Percentiles rank a stretch among this genome's conserved stretches.
These are phyloP conservation scores for Fusarium domesticum DNA, from an alignment of 2,329 filamentous ascomycete species.

Conservation along the genomic window DNA sequence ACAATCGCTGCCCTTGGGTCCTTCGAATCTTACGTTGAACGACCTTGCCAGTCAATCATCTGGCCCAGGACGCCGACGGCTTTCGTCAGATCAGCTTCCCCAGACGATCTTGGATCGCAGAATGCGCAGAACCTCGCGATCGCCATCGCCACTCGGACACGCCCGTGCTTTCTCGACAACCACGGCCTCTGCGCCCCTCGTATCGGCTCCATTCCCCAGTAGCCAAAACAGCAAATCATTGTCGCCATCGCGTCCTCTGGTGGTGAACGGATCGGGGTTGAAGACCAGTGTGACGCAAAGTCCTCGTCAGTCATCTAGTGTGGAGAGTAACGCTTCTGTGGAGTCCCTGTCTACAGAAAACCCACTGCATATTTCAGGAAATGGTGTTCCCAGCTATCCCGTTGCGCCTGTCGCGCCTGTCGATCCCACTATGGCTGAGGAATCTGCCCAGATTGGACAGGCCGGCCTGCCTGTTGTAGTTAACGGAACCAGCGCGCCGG, in stretches of 20 bases:
- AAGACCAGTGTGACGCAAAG: constrained; percentile 34
- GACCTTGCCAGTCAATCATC: constrained; percentile 41
- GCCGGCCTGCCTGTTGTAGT: constrained; percentile 32
- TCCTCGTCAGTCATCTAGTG: constrained; percentile 17
- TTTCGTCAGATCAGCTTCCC: constrained; percentile 53
- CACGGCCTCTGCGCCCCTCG: constrained; percentile 39
- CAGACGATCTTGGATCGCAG: constrained; percentile 53
- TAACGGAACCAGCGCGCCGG: constrained; percentile 34
- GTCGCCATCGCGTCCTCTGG: constrained; percentile 43
- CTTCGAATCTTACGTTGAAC: constrained; percentile 45
- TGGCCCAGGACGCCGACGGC: constrained; percentile 41
- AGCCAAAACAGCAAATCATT: constrained; percentile 31
- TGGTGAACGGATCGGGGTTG: constrained; percentile 50
- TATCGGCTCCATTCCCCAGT: constrained; percentile 38
- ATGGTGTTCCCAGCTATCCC: constrained; percentile 9
- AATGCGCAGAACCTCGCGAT: constrained; percentile 53
- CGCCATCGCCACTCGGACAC: constrained; percentile 55
- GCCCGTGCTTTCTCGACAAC: constrained; percentile 43
- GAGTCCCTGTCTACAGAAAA: constrained; percentile 27
- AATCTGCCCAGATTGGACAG: constrained; percentile 17
- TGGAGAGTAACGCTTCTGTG: constrained; percentile 21
- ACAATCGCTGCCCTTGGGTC: constrained; percentile 26
- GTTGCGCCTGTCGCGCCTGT: constrained; percentile 9
- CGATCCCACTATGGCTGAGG: constrained; percentile 12
- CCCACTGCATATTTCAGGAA: constrained; percentile 27